Percentiles rank a stretch among this genome's conserved stretches.
These are phyloP conservation scores for Haplographium delicatum DNA, from an alignment of 495 filamentous ascomycete species.

Conservation along the genomic window DNA sequence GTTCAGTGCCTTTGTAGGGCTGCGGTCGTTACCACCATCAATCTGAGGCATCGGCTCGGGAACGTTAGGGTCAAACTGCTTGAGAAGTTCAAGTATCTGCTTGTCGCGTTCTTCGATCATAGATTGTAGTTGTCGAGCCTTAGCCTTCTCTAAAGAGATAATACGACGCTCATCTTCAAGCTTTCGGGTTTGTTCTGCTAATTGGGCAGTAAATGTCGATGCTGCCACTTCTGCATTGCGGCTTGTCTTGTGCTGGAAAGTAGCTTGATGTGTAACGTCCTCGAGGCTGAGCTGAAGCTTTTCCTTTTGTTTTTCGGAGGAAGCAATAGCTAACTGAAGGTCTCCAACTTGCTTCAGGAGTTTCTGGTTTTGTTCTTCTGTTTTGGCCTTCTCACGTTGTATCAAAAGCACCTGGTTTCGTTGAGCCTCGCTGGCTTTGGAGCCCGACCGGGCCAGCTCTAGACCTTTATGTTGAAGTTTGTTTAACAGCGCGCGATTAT, in stretches of 20 bases:
- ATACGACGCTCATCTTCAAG: slow-evolving; percentile 89
- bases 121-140: slow-evolving; percentile 72
- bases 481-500: slow-evolving; percentile 91
- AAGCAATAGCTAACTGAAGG: slow-evolving; percentile 75
- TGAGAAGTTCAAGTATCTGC: slow-evolving; percentile 78
- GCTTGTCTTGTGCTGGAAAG: slow-evolving; percentile 82
- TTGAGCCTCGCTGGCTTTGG: slow-evolving; percentile 78
- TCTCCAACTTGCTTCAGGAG: slow-evolving; percentile 84
- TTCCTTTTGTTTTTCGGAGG: slow-evolving; percentile 92
- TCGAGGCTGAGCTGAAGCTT: slow-evolving; percentile 85
- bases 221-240: slow-evolving; percentile 87
- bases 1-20: slow-evolving; percentile 51
- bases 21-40: slow-evolving; percentile 36
- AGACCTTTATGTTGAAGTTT: slow-evolving; percentile 98
- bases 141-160: slow-evolving; percentile 77
- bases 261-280: slow-evolving; percentile 91
- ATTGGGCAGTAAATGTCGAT: slow-evolving; percentile 74
- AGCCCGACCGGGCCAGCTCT: slow-evolving; percentile 87
- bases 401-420: slow-evolving; percentile 69
- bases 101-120: slow-evolving; percentile 70
- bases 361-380: slow-evolving; percentile 78
- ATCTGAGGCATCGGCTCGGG: slow-evolving; percentile 38
- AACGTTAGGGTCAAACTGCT: slow-evolving; percentile 77
- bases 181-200: slow-evolving; percentile 83
- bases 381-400: slow-evolving; percentile 76